Conservation (phyloP, 176 grass and related monocot genomes). For the Calamus simplicifolius region DNA sequence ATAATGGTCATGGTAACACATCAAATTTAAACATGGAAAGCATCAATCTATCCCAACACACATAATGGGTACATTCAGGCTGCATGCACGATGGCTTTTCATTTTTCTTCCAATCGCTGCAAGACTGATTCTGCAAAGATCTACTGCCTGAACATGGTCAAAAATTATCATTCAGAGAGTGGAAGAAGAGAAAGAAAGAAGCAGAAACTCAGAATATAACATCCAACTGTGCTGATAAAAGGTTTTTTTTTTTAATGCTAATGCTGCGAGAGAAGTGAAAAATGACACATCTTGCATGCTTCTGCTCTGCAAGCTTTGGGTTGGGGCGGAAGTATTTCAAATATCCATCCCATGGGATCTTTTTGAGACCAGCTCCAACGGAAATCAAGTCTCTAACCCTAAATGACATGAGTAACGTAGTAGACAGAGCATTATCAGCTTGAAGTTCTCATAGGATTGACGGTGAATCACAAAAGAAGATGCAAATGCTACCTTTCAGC, state of each 20-base stretch:
- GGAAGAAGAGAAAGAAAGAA: too few relatives aligned
- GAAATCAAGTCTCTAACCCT: constrained; percentile 98
- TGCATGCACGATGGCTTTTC: constrained; percentile 1
- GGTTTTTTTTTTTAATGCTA: too few relatives aligned
- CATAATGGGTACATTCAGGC: too few relatives aligned
- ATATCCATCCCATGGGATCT: constrained; percentile 97
- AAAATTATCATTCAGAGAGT: neutral
- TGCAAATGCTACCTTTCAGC: constrained; percentile 64
- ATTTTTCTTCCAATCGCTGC: constrained; percentile 60
- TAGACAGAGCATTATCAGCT: too few relatives aligned
- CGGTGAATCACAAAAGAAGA: neutral
- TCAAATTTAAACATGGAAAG: too few relatives aligned
- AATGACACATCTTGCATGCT: constrained; percentile 32
- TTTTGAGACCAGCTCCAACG: constrained; percentile 86
- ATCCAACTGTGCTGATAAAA: too few relatives aligned
- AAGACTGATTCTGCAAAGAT: constrained; percentile 91
- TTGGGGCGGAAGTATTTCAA: constrained; percentile 90
- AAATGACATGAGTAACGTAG: constrained; percentile 14
- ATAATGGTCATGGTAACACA: too few relatives aligned
- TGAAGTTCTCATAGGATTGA: neutral
- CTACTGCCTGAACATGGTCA: constrained; percentile 62
- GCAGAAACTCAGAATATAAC: too few relatives aligned
- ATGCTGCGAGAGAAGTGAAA: neutral
- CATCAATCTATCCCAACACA: too few relatives aligned
- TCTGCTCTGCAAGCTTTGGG: constrained; percentile 82